These are phyloP conservation scores for Volvox africanus DNA, from an alignment of 139 green algal species.

Conservation along the genomic window DNA sequence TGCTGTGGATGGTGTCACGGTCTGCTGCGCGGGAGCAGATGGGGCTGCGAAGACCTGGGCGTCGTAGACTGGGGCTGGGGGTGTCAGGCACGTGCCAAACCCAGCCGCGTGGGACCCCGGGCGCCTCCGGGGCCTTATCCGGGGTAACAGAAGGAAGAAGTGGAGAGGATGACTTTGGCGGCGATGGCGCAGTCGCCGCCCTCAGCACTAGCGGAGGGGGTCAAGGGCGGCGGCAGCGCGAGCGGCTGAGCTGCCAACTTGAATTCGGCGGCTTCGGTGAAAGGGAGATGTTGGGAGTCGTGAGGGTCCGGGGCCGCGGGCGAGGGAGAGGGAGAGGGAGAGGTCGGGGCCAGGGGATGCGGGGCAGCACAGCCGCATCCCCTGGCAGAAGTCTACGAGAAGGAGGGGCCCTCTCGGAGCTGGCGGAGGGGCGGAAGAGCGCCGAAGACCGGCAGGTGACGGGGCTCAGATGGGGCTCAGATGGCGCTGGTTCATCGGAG, in stretches of 20 bases:
- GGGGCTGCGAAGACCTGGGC: neutral
- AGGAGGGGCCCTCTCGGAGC: too few relatives aligned
- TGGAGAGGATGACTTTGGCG: too few relatives aligned
- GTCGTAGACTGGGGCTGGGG: too few relatives aligned
- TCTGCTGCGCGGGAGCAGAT: neutral
- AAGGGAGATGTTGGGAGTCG: neutral
- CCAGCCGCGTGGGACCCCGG: too few relatives aligned
- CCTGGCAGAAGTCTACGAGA: too few relatives aligned
- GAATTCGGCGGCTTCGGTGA: neutral
- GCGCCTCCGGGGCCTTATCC: too few relatives aligned
- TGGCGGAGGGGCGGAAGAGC: neutral
- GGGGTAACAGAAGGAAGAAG: too few relatives aligned
- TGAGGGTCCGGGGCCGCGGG: neutral
- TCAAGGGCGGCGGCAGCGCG: neutral
- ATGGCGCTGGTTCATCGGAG: too few relatives aligned
- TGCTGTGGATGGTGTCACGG: conserved; percentile 41
- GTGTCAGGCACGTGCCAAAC: too few relatives aligned
- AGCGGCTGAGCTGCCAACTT: neutral
- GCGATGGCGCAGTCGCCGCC: too few relatives aligned
- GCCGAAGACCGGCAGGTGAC: conserved; percentile 20
- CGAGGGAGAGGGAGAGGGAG: neutral
- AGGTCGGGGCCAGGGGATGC: neutral
- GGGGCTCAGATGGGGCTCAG: neutral
- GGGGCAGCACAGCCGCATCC: neutral
- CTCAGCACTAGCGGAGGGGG: too few relatives aligned